These are phyloP conservation scores for Trametes cingulata DNA, from an alignment of 768 basidiomycete species.

Conservation along the genomic window DNA sequence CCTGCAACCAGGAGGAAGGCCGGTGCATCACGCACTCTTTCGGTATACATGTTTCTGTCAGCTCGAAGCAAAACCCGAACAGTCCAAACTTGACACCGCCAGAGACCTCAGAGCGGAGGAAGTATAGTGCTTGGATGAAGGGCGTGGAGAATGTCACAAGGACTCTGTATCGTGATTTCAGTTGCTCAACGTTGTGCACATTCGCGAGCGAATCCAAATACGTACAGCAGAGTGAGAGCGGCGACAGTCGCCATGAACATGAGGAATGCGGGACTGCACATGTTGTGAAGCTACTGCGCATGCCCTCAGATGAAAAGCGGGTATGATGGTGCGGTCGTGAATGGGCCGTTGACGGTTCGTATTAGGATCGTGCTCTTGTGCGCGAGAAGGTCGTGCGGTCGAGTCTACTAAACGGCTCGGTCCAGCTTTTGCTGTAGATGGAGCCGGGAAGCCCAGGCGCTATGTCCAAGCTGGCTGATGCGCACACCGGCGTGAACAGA, in stretches of 20 bases:
- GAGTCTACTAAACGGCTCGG: no score
- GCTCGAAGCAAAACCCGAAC: constrained; percentile 29
- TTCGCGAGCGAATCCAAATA: not conserved
- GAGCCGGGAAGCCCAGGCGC: no score
- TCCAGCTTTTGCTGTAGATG: no score
- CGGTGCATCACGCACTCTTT: constrained; percentile 15
- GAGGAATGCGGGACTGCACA: constrained; percentile 14
- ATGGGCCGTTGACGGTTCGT: not conserved
- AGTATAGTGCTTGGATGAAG: constrained; percentile 26
- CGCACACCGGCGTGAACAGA: no score
- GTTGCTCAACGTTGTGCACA: not conserved
- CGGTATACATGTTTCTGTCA: constrained; percentile 12
- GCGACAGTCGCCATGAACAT: constrained; percentile 15
- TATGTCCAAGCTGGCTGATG: no score
- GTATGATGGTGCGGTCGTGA: not conserved
- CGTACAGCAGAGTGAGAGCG: constrained; percentile 18
- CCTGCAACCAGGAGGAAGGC: not conserved
- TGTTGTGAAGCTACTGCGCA: not conserved
- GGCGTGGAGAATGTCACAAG: constrained; percentile 29
- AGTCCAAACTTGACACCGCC: constrained; percentile 28
- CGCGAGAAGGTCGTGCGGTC: no score
- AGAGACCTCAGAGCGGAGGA: constrained; percentile 17
- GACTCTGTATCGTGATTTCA: constrained; percentile 8
- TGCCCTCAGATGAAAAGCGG: not conserved
- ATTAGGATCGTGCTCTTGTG: not conserved